These are phyloP conservation scores for Alternaria sp. DNA, from an alignment of 2,329 filamentous ascomycete species.

Conservation along the genomic window DNA sequence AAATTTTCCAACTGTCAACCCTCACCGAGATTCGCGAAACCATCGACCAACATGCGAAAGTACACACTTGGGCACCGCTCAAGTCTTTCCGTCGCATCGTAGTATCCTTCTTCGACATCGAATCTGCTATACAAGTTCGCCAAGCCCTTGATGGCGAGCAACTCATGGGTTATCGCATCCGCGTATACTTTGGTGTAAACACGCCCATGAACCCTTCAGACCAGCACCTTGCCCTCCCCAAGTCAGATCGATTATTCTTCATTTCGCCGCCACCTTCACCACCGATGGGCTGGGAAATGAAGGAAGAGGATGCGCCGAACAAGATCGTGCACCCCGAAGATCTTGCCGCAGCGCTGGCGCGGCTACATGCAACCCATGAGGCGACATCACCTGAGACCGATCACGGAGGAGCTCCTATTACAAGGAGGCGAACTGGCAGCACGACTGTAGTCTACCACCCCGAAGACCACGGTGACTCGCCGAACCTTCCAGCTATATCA, in stretches of 20 bases:
- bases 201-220: constrained; percentile 52
- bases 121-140: constrained; percentile 75
- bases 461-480: constrained; percentile 67
- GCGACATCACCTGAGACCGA: constrained; percentile 38
- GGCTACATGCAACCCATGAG: constrained; percentile 57
- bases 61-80: constrained; percentile 80
- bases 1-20: constrained; percentile 78
- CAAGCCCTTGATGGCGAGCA: constrained; percentile 76
- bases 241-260: constrained; percentile 70
- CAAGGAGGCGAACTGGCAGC: constrained; percentile 57
- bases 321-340: constrained; percentile 71
- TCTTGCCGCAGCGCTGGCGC: constrained; percentile 64
- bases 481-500: constrained; percentile 68
- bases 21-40: constrained; percentile 76
- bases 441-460: constrained; percentile 70
- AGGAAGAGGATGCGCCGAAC: constrained; percentile 70
- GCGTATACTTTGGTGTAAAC: constrained; percentile 52
- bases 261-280: constrained; percentile 70
- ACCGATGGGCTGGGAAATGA: constrained; percentile 71
- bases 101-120: constrained; percentile 76
- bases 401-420: constrained; percentile 28
- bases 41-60: constrained; percentile 72
- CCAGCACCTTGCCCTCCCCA: constrained; percentile 57
- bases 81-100: constrained; percentile 85
- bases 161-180: constrained; percentile 69